Conservation (phyloP, 2,329 filamentous ascomycete species). For the Colletotrichum gigasporum region DNA sequence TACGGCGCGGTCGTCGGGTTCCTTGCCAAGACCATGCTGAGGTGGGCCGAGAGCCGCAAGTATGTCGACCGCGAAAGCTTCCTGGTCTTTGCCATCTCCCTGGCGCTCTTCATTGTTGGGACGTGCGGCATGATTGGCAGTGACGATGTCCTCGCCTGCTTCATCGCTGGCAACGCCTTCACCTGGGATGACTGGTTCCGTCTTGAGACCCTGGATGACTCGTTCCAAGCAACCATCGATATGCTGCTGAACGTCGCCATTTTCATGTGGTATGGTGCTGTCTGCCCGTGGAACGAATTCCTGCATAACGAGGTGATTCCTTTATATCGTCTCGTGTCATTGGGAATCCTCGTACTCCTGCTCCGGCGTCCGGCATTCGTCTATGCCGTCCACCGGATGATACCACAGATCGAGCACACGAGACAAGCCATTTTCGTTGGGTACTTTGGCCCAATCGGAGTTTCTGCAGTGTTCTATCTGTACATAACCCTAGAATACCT, state of each 20-base stretch:
- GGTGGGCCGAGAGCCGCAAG: constrained; percentile 82
- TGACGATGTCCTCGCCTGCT: constrained; percentile 91
- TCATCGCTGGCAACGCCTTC: constrained; percentile 90
- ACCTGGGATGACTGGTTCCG: constrained; percentile 97
- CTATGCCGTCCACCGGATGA: constrained; percentile 75
- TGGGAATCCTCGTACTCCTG: constrained; percentile 81
- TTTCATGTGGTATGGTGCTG: constrained; percentile 91
- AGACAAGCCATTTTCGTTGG: constrained; percentile 86
- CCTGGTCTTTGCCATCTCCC: constrained; percentile 83
- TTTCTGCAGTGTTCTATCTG: constrained; percentile 90
- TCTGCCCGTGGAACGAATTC: constrained; percentile 83
- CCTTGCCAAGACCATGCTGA: constrained; percentile 82
- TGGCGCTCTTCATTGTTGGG: constrained; percentile 87
- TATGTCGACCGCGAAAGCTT: constrained; percentile 91
- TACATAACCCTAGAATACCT: constrained; percentile 85
- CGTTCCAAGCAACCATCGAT: constrained; percentile 92
- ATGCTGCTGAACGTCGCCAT: constrained; percentile 91
- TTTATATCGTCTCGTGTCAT: constrained; percentile 74
- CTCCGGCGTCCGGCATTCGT: constrained; percentile 82
- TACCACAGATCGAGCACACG: constrained; percentile 80
- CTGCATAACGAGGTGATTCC: constrained; percentile 73
- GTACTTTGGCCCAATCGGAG: constrained; percentile 93
- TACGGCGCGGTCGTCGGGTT: constrained; percentile 84
- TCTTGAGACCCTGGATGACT: constrained; percentile 87
- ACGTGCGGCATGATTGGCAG: constrained; percentile 89